Evolutionary conservation across 257 asterid genomes (phyloP), one percentile per base, ranked within the genome.

Genomic region (Asclepias syriaca): DNA sequence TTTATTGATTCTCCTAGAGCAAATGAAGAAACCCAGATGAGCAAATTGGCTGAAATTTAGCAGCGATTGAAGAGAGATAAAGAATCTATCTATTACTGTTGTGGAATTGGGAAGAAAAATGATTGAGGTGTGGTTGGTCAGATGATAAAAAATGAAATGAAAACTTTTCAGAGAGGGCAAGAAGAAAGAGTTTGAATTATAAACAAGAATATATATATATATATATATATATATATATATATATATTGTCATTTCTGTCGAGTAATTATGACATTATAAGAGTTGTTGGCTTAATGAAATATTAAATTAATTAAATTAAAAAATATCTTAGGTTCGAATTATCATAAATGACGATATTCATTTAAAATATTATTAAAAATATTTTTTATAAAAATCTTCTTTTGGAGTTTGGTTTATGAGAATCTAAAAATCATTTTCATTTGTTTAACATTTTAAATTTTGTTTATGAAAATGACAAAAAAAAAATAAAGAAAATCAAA

Each of bases 21-120:
- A 70, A 61, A 43, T 34, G 9, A 57, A 21, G 27, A 21, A 58
- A 59, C 61, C 32, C 65, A 76, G 65, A 34, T 48, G 65, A 22
- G 63, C 18, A 8, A 71, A 57, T 29, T 51, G 71, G 34, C 58
- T 57, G 68, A 73, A 77, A 63, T 74, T 69, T 6, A 53, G 50
- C 50, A 64, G 48, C 24, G 6, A 43, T 51, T 13, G 7, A 51
- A 50, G n/a, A 73, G 34, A 69, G 24, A 50, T 56, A 74, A 65
- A 1, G n/a, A 54, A 64, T 8, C 12, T 45, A 64, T 8, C 12
- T 32, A 34, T 32, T 40, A 40, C 57, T 29, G 4, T n/a, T 48
- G 64, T 45, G 69, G 57, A 16, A 51, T 51, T 3, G 49, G 37
- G 59, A 24, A 27, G 61, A 11, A 68, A 10, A 56, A 66, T 0